These are phyloP conservation scores for Gynostemma pentaphyllum DNA, from an alignment of 306 rosid genomes.

Conservation along the genomic window DNA sequence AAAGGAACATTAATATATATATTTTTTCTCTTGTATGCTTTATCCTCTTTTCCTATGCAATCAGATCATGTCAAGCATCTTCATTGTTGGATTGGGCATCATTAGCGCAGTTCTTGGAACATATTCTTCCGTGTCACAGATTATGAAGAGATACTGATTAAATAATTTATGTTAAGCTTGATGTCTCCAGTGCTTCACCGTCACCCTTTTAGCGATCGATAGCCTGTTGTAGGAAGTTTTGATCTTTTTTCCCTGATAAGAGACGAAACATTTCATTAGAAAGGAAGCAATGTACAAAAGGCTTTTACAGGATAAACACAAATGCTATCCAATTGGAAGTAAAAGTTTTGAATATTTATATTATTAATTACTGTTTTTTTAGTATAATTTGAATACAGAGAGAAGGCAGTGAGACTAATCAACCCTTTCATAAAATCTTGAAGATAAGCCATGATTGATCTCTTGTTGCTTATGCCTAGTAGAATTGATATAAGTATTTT, in stretches of 20 bases:
- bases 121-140: constrained; percentile 35
- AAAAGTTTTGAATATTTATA: too few species aligned
- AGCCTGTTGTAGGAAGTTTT: too few species aligned
- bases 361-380: too few species aligned
- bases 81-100: constrained; percentile 29
- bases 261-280: too few species aligned
- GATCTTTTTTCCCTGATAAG: too few species aligned
- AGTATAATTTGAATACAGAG: too few species aligned
- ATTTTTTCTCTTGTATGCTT: not conserved
- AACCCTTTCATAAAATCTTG: too few species aligned
- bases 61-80: constrained; percentile 31
- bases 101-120: constrained; percentile 36
- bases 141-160: constrained; percentile 13
- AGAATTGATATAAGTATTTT: too few species aligned
- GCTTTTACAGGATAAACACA: too few species aligned
- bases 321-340: too few species aligned
- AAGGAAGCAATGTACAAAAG: too few species aligned
- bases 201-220: not conserved
- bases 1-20: not conserved
- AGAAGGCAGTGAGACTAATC: too few species aligned
- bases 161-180: not conserved
- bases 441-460: not conserved
- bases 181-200: not conserved
- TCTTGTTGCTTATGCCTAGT: not conserved
- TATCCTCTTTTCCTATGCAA: not conserved